Conservation (phyloP, 2,329 filamentous ascomycete species). For the Fusarium sp. region DNA sequence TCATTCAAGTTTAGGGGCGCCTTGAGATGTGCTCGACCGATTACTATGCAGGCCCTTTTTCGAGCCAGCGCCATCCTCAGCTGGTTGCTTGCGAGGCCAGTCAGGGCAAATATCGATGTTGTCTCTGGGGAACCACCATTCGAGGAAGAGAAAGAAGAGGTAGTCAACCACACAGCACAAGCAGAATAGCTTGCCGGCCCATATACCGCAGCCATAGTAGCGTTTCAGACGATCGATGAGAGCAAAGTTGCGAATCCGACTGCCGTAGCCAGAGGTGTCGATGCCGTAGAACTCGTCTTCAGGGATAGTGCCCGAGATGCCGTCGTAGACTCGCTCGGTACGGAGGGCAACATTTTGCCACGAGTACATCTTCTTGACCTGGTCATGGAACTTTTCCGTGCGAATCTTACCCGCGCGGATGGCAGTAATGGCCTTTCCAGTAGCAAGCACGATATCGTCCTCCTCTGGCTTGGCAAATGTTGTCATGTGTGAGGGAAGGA, state of each 20-base stretch:
- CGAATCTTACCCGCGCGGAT: slow-evolving; percentile 88
- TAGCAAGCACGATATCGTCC: slow-evolving; percentile 91
- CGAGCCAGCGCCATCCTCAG: slow-evolving; percentile 45
- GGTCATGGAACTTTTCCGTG: slow-evolving; percentile 94
- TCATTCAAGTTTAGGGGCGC: slow-evolving; percentile 42
- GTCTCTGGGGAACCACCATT: slow-evolving; percentile 86
- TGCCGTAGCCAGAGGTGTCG: slow-evolving; percentile 75
- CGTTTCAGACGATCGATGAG: slow-evolving; percentile 94
- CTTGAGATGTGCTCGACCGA: slow-evolving; percentile 50
- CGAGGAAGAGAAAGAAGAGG: slow-evolving; percentile 86
- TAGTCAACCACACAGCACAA: slow-evolving; percentile 96
- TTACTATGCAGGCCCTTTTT: slow-evolving; percentile 48
- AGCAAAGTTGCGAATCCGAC: slow-evolving; percentile 85
- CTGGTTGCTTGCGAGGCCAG: slow-evolving; percentile 82
- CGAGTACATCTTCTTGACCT: slow-evolving; percentile 98
- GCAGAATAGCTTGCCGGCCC: slow-evolving; percentile 98
- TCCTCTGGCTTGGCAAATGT: slow-evolving; percentile 97
- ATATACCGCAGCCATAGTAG: slow-evolving; percentile 98
- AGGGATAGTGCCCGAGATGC: slow-evolving; percentile 86
- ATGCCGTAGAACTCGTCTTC: slow-evolving; percentile 92
- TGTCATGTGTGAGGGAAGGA: slow-evolving; percentile 96
- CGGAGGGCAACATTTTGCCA: slow-evolving; percentile 96
- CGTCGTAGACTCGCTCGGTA: slow-evolving; percentile 94
- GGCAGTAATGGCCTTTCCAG: slow-evolving; percentile 87
- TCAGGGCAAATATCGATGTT: slow-evolving; percentile 90